Evolutionary conservation across 192 early-diverging fungal genomes (phyloP).

Genomic region (Allomyces arbusculus): DNA sequence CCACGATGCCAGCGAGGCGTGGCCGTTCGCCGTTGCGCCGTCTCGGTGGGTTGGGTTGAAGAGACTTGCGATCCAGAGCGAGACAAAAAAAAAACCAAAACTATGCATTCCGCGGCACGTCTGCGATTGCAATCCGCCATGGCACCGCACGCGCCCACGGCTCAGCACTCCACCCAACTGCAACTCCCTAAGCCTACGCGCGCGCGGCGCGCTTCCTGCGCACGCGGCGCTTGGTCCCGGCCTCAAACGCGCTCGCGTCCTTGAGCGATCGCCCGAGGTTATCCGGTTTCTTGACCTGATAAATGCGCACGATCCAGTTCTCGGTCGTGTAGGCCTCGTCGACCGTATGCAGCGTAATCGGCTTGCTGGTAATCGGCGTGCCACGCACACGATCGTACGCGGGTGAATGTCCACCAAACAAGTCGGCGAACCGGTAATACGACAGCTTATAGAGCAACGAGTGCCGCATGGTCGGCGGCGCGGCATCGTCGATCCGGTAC

Average conservation of each 20-base stretch:
- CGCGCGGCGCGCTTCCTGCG: background rate
- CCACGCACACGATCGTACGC: slow-evolving; percentile 69
- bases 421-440: slow-evolving; percentile 84
- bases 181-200: too few relatives aligned
- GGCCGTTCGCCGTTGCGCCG: too few relatives aligned
- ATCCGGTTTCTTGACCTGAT: slow-evolving; percentile 91
- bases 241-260: slow-evolving; percentile 36
- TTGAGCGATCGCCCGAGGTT: slow-evolving; percentile 61
- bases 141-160: too few relatives aligned
- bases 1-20: too few relatives aligned
- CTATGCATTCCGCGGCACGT: too few relatives aligned
- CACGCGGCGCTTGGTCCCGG: slow-evolving; percentile 13
- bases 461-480: slow-evolving; percentile 72
- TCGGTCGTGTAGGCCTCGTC: slow-evolving; percentile 88
- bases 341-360: slow-evolving; percentile 60
- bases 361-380: slow-evolving; percentile 44
- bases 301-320: slow-evolving; percentile 98
- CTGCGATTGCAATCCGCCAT: too few relatives aligned
- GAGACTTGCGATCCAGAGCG: too few relatives aligned
- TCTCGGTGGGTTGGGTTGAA: too few relatives aligned
- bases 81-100: too few relatives aligned
- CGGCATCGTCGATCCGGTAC: slow-evolving; percentile 79
- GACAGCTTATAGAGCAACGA: slow-evolving; percentile 93
- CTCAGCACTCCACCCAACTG: too few relatives aligned
- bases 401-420: slow-evolving; percentile 49